Conservation (phyloP, 2,329 filamentous ascomycete species). For the Fusarium circinatum region DNA sequence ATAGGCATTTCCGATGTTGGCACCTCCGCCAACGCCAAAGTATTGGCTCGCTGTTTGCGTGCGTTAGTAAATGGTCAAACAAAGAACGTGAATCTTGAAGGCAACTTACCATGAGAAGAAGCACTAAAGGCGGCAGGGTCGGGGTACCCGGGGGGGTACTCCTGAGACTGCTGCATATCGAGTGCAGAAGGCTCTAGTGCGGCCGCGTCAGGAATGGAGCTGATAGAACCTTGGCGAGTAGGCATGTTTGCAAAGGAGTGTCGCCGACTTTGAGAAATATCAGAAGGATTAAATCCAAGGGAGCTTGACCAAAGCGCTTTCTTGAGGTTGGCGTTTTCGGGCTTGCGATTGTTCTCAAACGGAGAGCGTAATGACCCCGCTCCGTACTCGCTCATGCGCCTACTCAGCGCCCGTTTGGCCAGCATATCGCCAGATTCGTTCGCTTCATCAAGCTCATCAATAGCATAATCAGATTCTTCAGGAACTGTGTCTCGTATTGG, state of each 20-base stretch:
- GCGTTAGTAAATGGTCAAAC: conserved; percentile 1
- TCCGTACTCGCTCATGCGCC: conserved; percentile 69
- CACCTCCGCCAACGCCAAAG: conserved; percentile 42
- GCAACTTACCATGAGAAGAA: conserved; percentile 54
- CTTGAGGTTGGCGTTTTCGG: conserved; percentile 68
- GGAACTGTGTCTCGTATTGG: conserved; percentile 68
- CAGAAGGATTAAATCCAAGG: conserved; percentile 71
- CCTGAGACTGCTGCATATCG: conserved; percentile 57
- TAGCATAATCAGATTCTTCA: conserved; percentile 76
- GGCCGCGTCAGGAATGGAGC: conserved; percentile 65
- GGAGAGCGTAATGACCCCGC: conserved; percentile 58
- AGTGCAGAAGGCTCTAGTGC: conserved; percentile 58
- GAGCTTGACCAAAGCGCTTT: conserved; percentile 78
- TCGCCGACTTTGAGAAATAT: conserved; percentile 77
- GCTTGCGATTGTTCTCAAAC: conserved; percentile 69
- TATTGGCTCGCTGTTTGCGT: conserved; percentile 34
- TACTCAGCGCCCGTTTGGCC: conserved; percentile 57
- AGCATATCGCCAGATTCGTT: conserved; percentile 62
- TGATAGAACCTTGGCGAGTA: conserved; percentile 71
- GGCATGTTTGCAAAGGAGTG: conserved; percentile 82
- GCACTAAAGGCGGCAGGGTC: conserved; percentile 53
- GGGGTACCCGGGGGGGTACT: conserved; percentile 54
- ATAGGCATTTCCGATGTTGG: conserved; percentile 40
- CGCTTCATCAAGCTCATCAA: conserved; percentile 75
- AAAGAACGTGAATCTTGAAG: neutral